Base-by-base conservation (phyloP, 495 filamentous ascomycete genomes). In the Lophium mytilinum region DNA sequence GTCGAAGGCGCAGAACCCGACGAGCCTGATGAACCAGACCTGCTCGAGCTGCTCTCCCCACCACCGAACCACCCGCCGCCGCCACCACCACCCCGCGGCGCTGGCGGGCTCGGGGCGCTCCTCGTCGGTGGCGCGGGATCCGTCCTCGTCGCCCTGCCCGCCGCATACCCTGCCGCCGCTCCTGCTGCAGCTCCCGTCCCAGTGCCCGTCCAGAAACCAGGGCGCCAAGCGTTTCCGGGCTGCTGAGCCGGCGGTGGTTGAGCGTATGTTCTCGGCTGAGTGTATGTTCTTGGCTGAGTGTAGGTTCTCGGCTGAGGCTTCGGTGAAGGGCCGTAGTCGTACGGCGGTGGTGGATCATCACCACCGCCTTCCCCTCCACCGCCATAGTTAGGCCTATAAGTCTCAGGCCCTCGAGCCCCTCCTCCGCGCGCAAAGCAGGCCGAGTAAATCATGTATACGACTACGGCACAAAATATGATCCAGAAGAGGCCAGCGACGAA, bases 161-260 rank as follows among this genome's bases (percentile, higher is more conserved):
- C 80, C 37, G 79, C 63, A 68, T 90, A 92, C 4, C 77, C 80
- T 11, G 83, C 87, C 9, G 86, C 86, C 1, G 82, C 84, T 39
- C 89, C 89, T 39, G 80, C 79, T 8, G 83, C 71, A 3, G 87
- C 75, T 0, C 92, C 92, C 15, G 79, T 77, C 92, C 90, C 71
- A 3, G 87, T 75, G 0, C 92, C 92, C 15, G 79, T 77, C 93
- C 90, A 96, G 66, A 96, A 96, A 0, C 93, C 92, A 3, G 92
- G 90, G 47, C 80, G 78, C 85, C 89, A 95, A 0, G 78, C 78
- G 61, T 81, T 43, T 21, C 41, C 37, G 15, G 55, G 52, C 40
- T 62, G 56, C 10, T 69, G 63, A 34, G 34, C 60, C 70, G 37
- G 52, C 66, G 55, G 57, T 71, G 52, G 60, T 55, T 19, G 53